These are phyloP conservation scores for Symmetrospora coprosmae DNA, from an alignment of 768 basidiomycete genomes.

Conservation along the genomic window DNA sequence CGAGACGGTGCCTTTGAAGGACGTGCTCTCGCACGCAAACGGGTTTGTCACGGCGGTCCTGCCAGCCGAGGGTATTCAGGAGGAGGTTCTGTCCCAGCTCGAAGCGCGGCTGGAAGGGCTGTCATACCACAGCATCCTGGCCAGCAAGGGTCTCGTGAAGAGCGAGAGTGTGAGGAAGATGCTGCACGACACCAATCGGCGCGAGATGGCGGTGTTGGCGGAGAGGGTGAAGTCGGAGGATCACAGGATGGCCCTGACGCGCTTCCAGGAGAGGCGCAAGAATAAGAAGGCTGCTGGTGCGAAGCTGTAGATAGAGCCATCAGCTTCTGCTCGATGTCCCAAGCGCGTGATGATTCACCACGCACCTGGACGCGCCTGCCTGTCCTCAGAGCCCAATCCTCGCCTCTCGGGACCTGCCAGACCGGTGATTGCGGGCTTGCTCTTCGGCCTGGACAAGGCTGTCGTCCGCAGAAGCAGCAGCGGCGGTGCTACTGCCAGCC, in stretches of 20 bases:
- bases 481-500: too few relatives aligned
- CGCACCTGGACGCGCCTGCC: too few relatives aligned
- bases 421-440: background rate
- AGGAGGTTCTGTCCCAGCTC: background rate
- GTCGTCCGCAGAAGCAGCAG: background rate
- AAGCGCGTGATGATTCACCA: too few relatives aligned
- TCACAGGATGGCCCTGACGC: background rate
- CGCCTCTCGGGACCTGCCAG: background rate
- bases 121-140: background rate
- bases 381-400: slow-evolving; percentile 1
- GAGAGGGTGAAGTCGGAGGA: background rate
- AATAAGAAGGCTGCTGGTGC: slow-evolving; percentile 9
- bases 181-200: slow-evolving; percentile 4
- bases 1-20: slow-evolving; percentile 6
- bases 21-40: background rate
- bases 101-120: background rate
- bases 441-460: background rate
- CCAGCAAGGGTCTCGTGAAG: background rate
- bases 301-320: background rate
- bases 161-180: background rate
- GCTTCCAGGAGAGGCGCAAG: slow-evolving; percentile 8
- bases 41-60: background rate
- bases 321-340: too few relatives aligned
- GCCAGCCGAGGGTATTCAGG: background rate
- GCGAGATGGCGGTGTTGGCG: background rate